These are phyloP conservation scores for Luzula sylvatica DNA, from an alignment of 176 grass and related monocot genomes.

Conservation along the genomic window DNA sequence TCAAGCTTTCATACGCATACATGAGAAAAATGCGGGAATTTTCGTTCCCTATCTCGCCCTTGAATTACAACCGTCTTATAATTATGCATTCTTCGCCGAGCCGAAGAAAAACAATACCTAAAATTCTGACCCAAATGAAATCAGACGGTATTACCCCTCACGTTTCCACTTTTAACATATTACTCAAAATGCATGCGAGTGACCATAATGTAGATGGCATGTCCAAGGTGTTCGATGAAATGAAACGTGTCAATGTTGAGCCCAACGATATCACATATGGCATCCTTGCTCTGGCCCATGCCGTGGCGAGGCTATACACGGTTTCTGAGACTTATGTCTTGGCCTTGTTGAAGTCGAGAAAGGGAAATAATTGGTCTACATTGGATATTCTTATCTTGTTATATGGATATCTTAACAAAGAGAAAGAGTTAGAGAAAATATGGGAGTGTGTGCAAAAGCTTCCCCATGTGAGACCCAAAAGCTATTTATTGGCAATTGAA, in stretches of 20 bases:
- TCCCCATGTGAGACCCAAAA: slow-evolving; percentile 60
- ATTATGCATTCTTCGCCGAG: slow-evolving; percentile 69
- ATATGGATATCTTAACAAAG: slow-evolving; percentile 68
- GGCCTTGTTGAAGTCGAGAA: slow-evolving; percentile 67
- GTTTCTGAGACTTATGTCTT: slow-evolving; percentile 69
- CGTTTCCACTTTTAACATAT: slow-evolving; percentile 81
- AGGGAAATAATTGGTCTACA: slow-evolving; percentile 79
- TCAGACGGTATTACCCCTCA: slow-evolving; percentile 50
- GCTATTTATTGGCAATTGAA: slow-evolving; percentile 75
- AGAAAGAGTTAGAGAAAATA: slow-evolving; percentile 49
- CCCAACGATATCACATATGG: slow-evolving; percentile 94
- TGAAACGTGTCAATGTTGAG: slow-evolving; percentile 70
- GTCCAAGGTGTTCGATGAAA: slow-evolving; percentile 62
- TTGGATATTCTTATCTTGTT: slow-evolving; percentile 79
- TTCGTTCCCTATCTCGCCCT: slow-evolving; percentile 46
- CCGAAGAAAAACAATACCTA: slow-evolving; percentile 61
- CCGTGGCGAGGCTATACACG: slow-evolving; percentile 72
- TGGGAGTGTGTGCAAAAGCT: slow-evolving; percentile 56
- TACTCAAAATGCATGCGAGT: slow-evolving; percentile 79
- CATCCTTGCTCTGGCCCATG: slow-evolving; percentile 68
- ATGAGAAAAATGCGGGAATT: slow-evolving; percentile 93
- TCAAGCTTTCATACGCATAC: slow-evolving; percentile 81
- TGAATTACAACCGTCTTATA: slow-evolving; percentile 76
- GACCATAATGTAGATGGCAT: slow-evolving; percentile 80
- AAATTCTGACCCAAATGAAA: slow-evolving; percentile 77